Evolutionary conservation across 306 rosid species (phyloP).

Genomic region (Mucuna pruriens): DNA sequence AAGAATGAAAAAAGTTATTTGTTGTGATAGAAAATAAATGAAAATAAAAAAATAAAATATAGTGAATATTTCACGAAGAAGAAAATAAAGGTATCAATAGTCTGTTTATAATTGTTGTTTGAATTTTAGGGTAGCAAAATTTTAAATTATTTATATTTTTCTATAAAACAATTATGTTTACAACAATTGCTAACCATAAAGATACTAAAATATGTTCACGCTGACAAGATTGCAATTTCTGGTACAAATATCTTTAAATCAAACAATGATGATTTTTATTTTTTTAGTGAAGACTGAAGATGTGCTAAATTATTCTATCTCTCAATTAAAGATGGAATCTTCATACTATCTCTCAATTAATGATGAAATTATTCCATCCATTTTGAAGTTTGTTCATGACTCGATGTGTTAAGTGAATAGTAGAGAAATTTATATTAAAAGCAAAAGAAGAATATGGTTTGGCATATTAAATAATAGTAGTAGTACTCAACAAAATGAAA

Average conservation of each 20-base stretch:
- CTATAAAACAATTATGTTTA: not conserved
- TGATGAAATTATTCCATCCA: not conserved
- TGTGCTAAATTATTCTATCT: not conserved
- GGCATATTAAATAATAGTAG: constrained; percentile 5
- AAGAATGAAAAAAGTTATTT: too few species aligned
- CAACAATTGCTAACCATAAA: not conserved
- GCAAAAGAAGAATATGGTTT: not conserved
- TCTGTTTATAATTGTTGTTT: too few species aligned
- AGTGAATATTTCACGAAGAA: too few species aligned
- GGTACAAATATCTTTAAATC: not conserved
- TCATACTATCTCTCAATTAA: constrained; percentile 1
- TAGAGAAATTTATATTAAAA: not conserved
- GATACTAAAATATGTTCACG: not conserved
- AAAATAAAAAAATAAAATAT: too few species aligned
- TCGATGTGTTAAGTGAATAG: not conserved
- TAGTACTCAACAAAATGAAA: not conserved
- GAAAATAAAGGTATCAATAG: not conserved
- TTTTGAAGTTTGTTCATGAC: not conserved
- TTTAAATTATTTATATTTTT: too few species aligned
- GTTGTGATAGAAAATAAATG: too few species aligned
- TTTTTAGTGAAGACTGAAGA: not conserved
- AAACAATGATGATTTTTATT: not conserved
- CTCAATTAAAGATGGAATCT: not conserved
- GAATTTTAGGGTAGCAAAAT: not conserved
- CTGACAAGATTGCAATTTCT: not conserved